Conservation (phyloP, 805 yeast species). For the Candida hispaniensis region DNA sequence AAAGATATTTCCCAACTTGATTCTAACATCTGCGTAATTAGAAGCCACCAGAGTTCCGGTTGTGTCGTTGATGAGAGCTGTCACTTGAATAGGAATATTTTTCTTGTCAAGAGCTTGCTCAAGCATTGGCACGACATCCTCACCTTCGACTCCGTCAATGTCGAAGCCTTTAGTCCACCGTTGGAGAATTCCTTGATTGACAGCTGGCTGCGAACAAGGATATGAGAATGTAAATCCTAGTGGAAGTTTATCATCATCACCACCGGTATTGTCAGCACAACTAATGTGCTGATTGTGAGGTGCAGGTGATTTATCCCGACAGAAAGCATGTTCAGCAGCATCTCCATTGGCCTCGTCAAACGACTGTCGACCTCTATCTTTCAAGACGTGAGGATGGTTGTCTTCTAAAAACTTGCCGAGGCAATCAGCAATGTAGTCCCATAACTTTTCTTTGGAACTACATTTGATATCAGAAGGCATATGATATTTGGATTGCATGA, state of each 20-base stretch:
- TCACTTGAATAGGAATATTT: conserved; percentile 70
- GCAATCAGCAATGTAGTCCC: conserved; percentile 77
- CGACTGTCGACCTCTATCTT: conserved; percentile 9
- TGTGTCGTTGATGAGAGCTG: conserved; percentile 91
- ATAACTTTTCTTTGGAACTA: conserved; percentile 65
- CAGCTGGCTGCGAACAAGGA: conserved; percentile 64
- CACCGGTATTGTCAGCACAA: conserved; percentile 21
- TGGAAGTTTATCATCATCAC: conserved; percentile 44
- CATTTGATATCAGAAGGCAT: conserved; percentile 72
- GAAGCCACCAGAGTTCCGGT: conserved; percentile 96
- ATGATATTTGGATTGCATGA: conserved; percentile 74
- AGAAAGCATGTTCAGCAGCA: conserved; percentile 4
- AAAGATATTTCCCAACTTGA: conserved; percentile 90
- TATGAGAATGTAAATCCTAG: conserved; percentile 93
- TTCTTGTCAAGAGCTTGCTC: conserved; percentile 58
- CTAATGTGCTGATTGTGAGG: conserved; percentile 14
- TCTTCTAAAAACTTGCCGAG: conserved; percentile 59
- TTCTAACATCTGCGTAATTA: conserved; percentile 75
- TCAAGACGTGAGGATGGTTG: conserved; percentile 47
- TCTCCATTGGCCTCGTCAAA: conserved; percentile 1
- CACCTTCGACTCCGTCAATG: conserved; percentile 85
- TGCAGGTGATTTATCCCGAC: conserved; percentile 9
- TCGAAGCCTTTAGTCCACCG: conserved; percentile 98
- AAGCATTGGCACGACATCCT: conserved; percentile 86
- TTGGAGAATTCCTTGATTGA: conserved; percentile 79